Percentiles rank a stretch among this genome's conserved stretches.
phyloP scores from a whole-genome alignment of 345 rosid species.

The Cardamine occulta region DNA sequence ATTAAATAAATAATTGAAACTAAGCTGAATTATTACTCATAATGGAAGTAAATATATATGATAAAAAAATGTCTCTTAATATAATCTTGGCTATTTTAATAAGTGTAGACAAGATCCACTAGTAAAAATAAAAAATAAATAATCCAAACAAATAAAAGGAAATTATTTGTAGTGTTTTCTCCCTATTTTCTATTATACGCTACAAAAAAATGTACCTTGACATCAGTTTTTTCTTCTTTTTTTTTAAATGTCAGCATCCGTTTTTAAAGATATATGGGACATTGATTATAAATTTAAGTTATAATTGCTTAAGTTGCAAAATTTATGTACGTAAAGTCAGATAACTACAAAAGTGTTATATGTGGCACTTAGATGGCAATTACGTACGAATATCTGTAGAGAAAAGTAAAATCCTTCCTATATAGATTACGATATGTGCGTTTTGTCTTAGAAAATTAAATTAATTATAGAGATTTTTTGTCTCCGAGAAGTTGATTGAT shows the following conservation, averaged over 20 bases:
- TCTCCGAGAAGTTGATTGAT: constrained; percentile 13
- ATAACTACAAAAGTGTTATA: neutral
- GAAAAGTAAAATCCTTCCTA: neutral
- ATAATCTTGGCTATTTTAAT: neutral
- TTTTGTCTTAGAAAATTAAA: neutral
- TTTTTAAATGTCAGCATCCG: too few species aligned
- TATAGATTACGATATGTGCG: neutral
- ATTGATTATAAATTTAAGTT: neutral
- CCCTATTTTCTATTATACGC: neutral
- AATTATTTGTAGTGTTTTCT: too few species aligned
- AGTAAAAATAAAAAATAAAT: neutral
- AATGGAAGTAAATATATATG: neutral
- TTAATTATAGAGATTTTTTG: neutral
- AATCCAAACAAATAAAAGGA: too few species aligned
- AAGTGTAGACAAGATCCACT: neutral
- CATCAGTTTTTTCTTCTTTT: too few species aligned
- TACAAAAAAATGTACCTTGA: neutral
- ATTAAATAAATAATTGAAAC: neutral
- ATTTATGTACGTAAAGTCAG: too few species aligned
- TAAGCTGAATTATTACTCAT: neutral
- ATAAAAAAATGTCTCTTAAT: neutral
- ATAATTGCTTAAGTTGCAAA: neutral
- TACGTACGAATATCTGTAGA: neutral
- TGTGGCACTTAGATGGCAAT: neutral
- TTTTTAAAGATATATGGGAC: neutral